Percentiles rank a stretch among this genome's conserved stretches.
Conservation (phyloP, 1,284 basidiomycete genomes). For the Rhodotorula sp. region DNA sequence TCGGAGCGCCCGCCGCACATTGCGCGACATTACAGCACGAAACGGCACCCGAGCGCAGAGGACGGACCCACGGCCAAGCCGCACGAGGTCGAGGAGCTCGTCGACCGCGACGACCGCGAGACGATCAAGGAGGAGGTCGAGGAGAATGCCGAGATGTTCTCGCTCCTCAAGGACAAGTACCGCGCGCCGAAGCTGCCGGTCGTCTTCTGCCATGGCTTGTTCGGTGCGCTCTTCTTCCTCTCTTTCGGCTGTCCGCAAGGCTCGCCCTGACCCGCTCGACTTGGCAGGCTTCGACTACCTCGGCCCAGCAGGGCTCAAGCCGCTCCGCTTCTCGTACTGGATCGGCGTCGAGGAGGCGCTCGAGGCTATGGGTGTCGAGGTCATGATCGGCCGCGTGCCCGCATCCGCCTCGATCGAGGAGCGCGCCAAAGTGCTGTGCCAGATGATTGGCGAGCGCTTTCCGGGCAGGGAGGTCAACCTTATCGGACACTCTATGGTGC, state of each 20-base stretch:
- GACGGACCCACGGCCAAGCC: conserved; percentile 9
- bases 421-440: conserved; percentile 80
- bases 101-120: conserved; percentile 27
- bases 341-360: conserved; percentile 88
- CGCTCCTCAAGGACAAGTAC: conserved; percentile 62
- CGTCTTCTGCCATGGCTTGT: conserved; percentile 89
- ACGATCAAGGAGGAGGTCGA: conserved; percentile 28
- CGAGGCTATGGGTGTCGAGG: conserved; percentile 82
- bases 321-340: conserved; percentile 88
- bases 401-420: conserved; percentile 68
- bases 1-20: not conserved
- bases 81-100: conserved; percentile 23
- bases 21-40: not conserved
- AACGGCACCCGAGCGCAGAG: not conserved
- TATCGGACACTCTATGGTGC: conserved; percentile 89
- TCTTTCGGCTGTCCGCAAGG: conserved; percentile 12
- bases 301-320: conserved; percentile 62
- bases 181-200: conserved; percentile 75
- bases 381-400: conserved; percentile 87
- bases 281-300: conserved; percentile 55
- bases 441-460: conserved; percentile 73
- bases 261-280: not conserved
- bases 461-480: conserved; percentile 81
- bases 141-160: conserved; percentile 36
- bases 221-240: conserved; percentile 67